A percentile compares a stretch with the other conserved stretches of the same genome.
Evolutionary conservation across 129 eudicot species (phyloP).

Genomic region (Flaveria ramosissima): DNA sequence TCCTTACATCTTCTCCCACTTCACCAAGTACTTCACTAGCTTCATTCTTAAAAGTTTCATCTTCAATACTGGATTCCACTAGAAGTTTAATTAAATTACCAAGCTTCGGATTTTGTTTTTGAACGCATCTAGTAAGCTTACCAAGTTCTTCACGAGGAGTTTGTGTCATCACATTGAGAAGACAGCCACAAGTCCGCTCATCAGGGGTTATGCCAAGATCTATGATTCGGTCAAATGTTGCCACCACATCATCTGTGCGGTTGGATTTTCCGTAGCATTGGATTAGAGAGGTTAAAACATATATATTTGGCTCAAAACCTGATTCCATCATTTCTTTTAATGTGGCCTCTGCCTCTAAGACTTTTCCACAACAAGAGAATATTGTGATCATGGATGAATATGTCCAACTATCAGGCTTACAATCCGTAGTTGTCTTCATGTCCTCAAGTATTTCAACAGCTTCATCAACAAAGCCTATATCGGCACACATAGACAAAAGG

Average conservation of each 20-base stretch:
- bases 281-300: constrained; percentile 71
- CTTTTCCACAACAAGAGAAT: constrained; percentile 76
- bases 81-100: constrained; percentile 61
- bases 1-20: constrained; percentile 51
- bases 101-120: constrained; percentile 65
- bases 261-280: constrained; percentile 93
- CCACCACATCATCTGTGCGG: constrained; percentile 69
- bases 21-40: constrained; percentile 54
- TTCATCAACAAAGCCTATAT: constrained; percentile 68
- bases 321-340: constrained; percentile 74
- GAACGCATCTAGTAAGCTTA: constrained; percentile 56
- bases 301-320: constrained; percentile 72
- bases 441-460: constrained; percentile 66
- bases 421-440: constrained; percentile 60
- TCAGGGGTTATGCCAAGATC: constrained; percentile 72
- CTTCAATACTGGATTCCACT: constrained; percentile 44
- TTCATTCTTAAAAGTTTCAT: constrained; percentile 46
- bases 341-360: constrained; percentile 58
- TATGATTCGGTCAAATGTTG: constrained; percentile 54
- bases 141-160: constrained; percentile 63
- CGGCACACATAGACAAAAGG: constrained; percentile 85
- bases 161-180: constrained; percentile 83
- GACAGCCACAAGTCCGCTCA: constrained; percentile 79
- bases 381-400: constrained; percentile 73
- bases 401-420: constrained; percentile 81